Evolutionary conservation across 352 stramenopile genomes (phyloP).

Genomic region (Pythium pectinolyticum): DNA sequence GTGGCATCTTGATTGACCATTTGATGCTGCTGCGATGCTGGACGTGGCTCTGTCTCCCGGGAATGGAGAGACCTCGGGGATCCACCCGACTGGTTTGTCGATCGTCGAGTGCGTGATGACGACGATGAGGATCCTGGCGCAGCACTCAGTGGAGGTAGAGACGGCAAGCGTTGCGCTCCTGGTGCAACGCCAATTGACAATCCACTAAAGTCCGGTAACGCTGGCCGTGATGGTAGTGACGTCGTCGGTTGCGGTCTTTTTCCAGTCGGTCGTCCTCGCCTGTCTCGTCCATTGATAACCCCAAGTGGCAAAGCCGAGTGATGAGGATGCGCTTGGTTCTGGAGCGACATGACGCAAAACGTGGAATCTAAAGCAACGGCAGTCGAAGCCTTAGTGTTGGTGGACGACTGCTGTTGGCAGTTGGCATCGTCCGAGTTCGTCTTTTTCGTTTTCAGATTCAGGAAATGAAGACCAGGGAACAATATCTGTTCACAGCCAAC

Average conservation of each 20-base stretch:
- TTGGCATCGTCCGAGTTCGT: not conserved
- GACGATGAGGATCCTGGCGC: not conserved
- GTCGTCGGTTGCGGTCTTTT: not conserved
- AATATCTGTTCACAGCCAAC: slow-evolving; percentile 47
- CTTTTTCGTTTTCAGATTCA: slow-evolving; percentile 17
- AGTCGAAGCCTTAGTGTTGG: not conserved
- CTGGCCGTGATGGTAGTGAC: not conserved
- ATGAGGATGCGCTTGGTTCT: not conserved
- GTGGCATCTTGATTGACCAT: not conserved
- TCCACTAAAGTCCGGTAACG: not conserved
- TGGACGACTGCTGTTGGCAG: too few species aligned
- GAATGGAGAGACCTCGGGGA: too few species aligned
- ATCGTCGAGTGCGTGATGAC: not conserved
- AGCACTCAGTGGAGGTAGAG: not conserved
- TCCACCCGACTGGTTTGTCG: not conserved
- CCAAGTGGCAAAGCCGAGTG: not conserved
- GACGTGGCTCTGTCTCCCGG: too few species aligned
- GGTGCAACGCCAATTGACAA: slow-evolving; percentile 12
- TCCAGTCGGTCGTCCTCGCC: not conserved
- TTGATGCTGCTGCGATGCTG: too few species aligned
- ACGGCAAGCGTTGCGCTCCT: not conserved
- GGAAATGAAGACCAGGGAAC: slow-evolving; percentile 58
- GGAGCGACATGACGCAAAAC: slow-evolving; percentile 20
- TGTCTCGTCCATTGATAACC: not conserved
- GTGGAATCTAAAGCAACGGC: not conserved